These are phyloP conservation scores for Phytophthora cajani DNA, from an alignment of 352 stramenopile genomes.

Conservation along the genomic window DNA sequence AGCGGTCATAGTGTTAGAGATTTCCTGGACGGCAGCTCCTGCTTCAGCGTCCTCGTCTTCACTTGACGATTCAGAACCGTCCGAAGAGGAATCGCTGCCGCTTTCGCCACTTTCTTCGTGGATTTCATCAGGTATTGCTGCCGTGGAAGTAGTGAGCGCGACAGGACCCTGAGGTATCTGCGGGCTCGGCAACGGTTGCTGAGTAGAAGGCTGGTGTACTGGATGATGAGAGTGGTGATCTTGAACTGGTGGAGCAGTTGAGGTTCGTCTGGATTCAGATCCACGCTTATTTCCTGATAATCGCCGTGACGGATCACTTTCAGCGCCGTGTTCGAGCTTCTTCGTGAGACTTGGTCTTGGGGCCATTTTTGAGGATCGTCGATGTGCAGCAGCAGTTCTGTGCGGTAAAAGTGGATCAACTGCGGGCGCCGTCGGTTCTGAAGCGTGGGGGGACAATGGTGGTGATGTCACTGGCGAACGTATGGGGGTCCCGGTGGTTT, in stretches of 20 bases:
- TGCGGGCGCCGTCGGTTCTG: background rate
- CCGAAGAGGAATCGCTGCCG: slow-evolving; percentile 14
- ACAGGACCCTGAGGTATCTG: background rate
- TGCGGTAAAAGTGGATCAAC: slow-evolving; percentile 23
- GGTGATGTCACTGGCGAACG: background rate
- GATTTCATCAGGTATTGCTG: background rate
- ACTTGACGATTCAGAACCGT: slow-evolving; percentile 17
- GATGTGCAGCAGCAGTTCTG: slow-evolving; percentile 11
- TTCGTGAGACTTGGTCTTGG: slow-evolving; percentile 25
- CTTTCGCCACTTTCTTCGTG: slow-evolving; percentile 19
- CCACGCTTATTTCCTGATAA: slow-evolving; percentile 19
- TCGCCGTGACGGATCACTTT: slow-evolving; percentile 5
- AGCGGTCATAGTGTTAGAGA: slow-evolving; percentile 63
- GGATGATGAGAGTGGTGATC: slow-evolving; percentile 7
- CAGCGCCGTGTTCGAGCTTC: slow-evolving; percentile 5
- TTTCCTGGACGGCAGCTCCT: slow-evolving; percentile 39
- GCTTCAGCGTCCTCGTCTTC: slow-evolving; percentile 23
- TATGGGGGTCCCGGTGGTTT: slow-evolving; percentile 4
- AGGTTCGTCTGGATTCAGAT: slow-evolving; percentile 14
- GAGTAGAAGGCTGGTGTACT: background rate
- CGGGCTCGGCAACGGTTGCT: background rate
- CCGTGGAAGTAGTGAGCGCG: background rate
- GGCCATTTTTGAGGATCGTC: slow-evolving; percentile 24
- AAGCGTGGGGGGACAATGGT: slow-evolving; percentile 1
- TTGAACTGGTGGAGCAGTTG: background rate